Base-by-base conservation (phyloP, 177 flowering plant genomes). In the Vitis hybrid region DNA sequence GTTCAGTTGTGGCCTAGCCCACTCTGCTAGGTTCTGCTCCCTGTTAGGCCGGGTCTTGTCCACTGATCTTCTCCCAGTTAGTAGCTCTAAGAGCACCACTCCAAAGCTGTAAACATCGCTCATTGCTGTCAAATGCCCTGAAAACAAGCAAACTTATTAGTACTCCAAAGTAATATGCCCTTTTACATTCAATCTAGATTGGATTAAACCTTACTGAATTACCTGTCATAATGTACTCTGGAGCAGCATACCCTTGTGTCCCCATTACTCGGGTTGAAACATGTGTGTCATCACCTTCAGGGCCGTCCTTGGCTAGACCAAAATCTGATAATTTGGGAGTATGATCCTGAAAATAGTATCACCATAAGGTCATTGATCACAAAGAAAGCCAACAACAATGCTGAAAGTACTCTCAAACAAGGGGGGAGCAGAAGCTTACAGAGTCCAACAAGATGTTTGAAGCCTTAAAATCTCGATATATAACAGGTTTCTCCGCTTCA, bases 21-120 rank as follows among this genome's bases (percentile, higher is more conserved):
- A 87, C 7, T 87, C 93, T 1, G 50, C 88, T 13, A 89, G 65
- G 62, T 77, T 85, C 61, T 89, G 91, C 67, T 89, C 90, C 32
- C 86, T 70, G 19, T 52, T 61, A 0, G 86, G 83, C 3, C 91
- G 84, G 57, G 34, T 82, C 76, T 84, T 89, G 83, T 89, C 93
- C 54, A 87, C 74, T 0, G 90, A 87, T 62, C 80, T 82, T 57
- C 85, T 74, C 0, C 93, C 93, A 0, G 90, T 82, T n/a, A 89
- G 51, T 1, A 89, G 81, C 84, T 89, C 93, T 40, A 89, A 62
- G 0, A 89, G 79, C 1, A 89, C 87, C 0, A 89, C 93, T 40
- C 93, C 93, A 51, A 84, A 89, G 71, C 93, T 89, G 64, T 89
- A 89, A 30, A 89, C 93, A 62, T 89, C 93, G 56, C 93, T 89